Base-by-base conservation (phyloP, 2,329 filamentous ascomycete species). In the Nemania serpens region DNA sequence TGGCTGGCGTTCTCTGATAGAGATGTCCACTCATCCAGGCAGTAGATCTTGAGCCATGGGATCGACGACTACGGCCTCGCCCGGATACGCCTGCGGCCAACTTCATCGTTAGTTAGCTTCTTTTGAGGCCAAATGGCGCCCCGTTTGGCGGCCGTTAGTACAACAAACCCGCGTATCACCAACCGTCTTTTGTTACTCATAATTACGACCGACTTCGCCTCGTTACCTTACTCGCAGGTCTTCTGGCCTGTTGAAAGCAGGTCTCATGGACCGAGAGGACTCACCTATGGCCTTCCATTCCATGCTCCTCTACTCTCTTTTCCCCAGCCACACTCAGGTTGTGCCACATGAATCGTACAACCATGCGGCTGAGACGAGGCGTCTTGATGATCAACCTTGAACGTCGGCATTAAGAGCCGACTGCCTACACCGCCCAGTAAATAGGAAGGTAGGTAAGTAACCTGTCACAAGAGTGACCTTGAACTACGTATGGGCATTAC, bases 391-490 rank as follows among this genome's bases (percentile, higher is more conserved):
- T 55, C 42, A 42, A 55, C 50, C 47, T 52, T 50, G 22, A 25
- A 45, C 25, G n/a, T 62, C 50, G 39, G 45, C 51, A 36, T 52
- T 55, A 51, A 59, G 39, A 15, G 18, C 53, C 41, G 25, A 52
- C 50, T n/a, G 48, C 17, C 29, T 55, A 34, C 50, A 50, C 42
- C 25, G 52, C n/a, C 60, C 59, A 46, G 50, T 45, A 17, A 55
- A 58, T 36, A 36, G 34, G 34, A 6, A 36, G 7, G 52, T 33
- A 48, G 45, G 46, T 42, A 43, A 15, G 39, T 37, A 46, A 34
- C 15, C 59, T 51, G 46, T 47, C 59, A 43, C 46, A 45, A 18
- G 46, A 55, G 46, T 46, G 15, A n/a, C 29, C 46, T 46, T 46
- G 3, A 29, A 29, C 25, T n/a, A 39, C 5, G 36, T n/a, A 13